A percentile compares a stretch with the other conserved stretches of the same genome.
phyloP scores from a whole-genome alignment of 2,329 filamentous ascomycete species.

The Fusarium protoensiforme region DNA sequence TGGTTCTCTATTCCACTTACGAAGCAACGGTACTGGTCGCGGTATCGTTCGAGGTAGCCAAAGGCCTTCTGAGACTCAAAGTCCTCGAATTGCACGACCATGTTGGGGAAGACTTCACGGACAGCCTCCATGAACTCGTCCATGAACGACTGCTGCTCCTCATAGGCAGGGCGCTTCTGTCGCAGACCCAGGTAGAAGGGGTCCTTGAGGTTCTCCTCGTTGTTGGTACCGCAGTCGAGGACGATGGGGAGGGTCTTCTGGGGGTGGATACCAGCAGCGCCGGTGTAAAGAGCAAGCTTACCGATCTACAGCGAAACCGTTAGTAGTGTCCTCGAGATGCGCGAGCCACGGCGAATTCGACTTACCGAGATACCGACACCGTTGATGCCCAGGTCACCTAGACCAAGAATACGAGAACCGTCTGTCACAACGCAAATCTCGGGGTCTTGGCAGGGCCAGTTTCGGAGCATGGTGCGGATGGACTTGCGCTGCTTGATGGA shows the following conservation, averaged over 20 bases:
- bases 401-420: constrained; percentile 89
- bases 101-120: constrained; percentile 75
- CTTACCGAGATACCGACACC: constrained; percentile 95
- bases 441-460: constrained; percentile 90
- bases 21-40: constrained; percentile 91
- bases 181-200: constrained; percentile 91
- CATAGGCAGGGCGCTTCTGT: constrained; percentile 79
- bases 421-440: constrained; percentile 98
- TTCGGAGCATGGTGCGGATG: constrained; percentile 86
- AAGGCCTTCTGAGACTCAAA: constrained; percentile 95
- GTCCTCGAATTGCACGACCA: constrained; percentile 93
- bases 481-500: constrained; percentile 95
- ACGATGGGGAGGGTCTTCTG: constrained; percentile 81
- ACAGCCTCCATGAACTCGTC: constrained; percentile 97
- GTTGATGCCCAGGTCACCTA: constrained; percentile 95
- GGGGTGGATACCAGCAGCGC: constrained; percentile 93
- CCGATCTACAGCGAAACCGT: constrained; percentile 70
- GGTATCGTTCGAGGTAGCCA: constrained; percentile 90
- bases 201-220: constrained; percentile 73
- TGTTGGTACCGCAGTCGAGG: constrained; percentile 73
- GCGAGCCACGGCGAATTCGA: constrained; percentile 29
- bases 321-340: constrained; percentile 6
- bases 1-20: constrained; percentile 26
- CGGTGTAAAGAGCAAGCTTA: constrained; percentile 95
- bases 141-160: constrained; percentile 90